Percentiles rank a stretch among this genome's conserved stretches.
Conservation (phyloP, 768 basidiomycete genomes). For the Mycena rosella region DNA sequence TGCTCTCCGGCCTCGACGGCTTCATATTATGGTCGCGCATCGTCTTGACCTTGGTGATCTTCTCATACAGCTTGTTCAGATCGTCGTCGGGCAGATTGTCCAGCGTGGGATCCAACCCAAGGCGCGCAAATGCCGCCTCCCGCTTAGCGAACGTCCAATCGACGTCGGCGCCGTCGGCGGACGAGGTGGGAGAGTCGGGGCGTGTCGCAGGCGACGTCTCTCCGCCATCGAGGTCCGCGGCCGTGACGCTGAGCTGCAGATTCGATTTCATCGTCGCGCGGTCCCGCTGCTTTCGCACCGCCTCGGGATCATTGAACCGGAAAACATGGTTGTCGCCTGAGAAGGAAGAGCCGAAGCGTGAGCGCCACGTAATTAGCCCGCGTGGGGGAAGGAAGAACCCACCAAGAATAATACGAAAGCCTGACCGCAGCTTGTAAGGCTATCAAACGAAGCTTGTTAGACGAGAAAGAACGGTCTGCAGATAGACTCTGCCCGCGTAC, state of each 20-base stretch:
- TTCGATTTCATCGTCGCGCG: constrained; percentile 81
- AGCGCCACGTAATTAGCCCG: constrained; percentile 28
- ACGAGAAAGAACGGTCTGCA: constrained; percentile 28
- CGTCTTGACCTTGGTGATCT: constrained; percentile 92
- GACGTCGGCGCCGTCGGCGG: constrained; percentile 78
- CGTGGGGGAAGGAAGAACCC: constrained; percentile 41
- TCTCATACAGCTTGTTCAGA: constrained; percentile 92
- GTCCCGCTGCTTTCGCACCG: constrained; percentile 92
- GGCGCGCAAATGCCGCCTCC: constrained; percentile 89
- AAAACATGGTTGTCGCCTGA: constrained; percentile 97
- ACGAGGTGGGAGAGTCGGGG: constrained; percentile 83
- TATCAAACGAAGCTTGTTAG: constrained; percentile 44
- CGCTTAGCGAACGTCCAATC: constrained; percentile 99
- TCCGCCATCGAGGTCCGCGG: constrained; percentile 71
- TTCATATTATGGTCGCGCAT: constrained; percentile 86
- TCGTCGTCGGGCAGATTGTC: constrained; percentile 96
- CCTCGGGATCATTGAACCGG: constrained; percentile 95
- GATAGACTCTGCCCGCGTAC: constrained; percentile 57
- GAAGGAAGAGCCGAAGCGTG: constrained; percentile 25
- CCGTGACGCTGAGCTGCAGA: constrained; percentile 73
- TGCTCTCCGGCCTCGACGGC: constrained; percentile 86
- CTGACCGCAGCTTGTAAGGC: constrained; percentile 91
- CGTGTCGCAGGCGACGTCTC: constrained; percentile 68
- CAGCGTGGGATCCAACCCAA: constrained; percentile 90
- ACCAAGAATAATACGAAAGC: constrained; percentile 97